Base-by-base conservation (phyloP, 306 rosid genomes). In the Quercus bicolor region DNA sequence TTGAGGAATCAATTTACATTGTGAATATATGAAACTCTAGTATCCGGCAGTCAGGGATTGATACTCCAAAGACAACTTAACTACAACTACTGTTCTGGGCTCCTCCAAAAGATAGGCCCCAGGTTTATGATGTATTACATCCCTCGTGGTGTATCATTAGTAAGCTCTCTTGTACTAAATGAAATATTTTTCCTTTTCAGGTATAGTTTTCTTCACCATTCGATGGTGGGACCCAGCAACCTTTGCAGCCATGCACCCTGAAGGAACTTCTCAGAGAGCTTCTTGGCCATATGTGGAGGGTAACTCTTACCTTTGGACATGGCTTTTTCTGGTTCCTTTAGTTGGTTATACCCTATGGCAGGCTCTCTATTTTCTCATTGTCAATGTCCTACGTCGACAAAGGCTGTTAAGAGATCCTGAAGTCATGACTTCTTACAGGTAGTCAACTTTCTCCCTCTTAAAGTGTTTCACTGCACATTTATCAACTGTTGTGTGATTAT, bases 391-490 rank as follows among this genome's bases (percentile, higher is more conserved):
- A 60, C 96, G 96, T 68, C 89, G 96, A 19, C 98, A 94, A 65
- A 87, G 98, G 87, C 78, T 94, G 51, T 68, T 91, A 79, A 87
- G 85, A 80, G 98, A 94, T 80, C 98, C 98, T 43, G 98, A 94
- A 85, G 98, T 94, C 85, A 94, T 94, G 97, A 94, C 97, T 76
- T 94, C 98, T 72, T 94, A 91, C 86, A 90, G 94, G 98, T 91
- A 53, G 72, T 40, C 43, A 69, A 29, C 14, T 53, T 20, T 23
- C 68, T 56, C 75, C 45, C 43, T 24, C 74, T 65, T 73, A 31
- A 33, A 33, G 71, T 6, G 19, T 65, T 12, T 29, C 48, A 33
- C 11, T 5, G 5, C n/a, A 12, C 2, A 8, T 66, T 7, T 28
- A 8, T 64, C 70, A 16, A 28, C 33, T 64, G 13, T 64, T 64